Conservation (phyloP, 2,329 filamentous ascomycete species). For the Trichoderma gracile region DNA sequence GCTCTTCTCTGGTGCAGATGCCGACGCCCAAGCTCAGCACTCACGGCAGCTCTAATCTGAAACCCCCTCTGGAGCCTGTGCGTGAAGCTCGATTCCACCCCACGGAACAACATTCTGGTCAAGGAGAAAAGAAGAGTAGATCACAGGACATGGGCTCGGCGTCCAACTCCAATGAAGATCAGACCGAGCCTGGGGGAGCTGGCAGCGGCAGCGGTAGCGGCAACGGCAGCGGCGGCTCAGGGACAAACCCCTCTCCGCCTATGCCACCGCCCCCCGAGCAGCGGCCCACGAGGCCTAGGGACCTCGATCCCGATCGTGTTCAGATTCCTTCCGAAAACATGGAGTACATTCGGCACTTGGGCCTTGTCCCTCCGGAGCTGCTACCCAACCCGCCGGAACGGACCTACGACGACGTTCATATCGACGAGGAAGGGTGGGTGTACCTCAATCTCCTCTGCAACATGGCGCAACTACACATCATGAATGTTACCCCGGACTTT, state of each 20-base stretch:
- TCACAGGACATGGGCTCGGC: conserved; percentile 48
- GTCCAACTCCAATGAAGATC: conserved; percentile 52
- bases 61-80: conserved; percentile 37
- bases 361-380: conserved; percentile 62
- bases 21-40: not conserved
- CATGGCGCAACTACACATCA: conserved; percentile 80
- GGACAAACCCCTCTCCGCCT: conserved; percentile 45
- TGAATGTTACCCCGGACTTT: conserved; percentile 79
- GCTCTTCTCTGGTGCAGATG: conserved; percentile 1
- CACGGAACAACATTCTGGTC: conserved; percentile 34
- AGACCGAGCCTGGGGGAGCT: conserved; percentile 46
- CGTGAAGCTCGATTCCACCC: conserved; percentile 54
- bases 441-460: conserved; percentile 79
- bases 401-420: conserved; percentile 49
- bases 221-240: conserved; percentile 28
- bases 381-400: conserved; percentile 27
- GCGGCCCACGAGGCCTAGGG: conserved; percentile 72
- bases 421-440: conserved; percentile 74
- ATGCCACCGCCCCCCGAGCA: conserved; percentile 60
- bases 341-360: conserved; percentile 74
- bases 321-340: conserved; percentile 77
- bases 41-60: not conserved
- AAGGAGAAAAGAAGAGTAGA: conserved; percentile 42
- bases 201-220: conserved; percentile 29
- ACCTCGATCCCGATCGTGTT: conserved; percentile 75